Percentiles rank a stretch among this genome's conserved stretches.
Conservation (phyloP, 1,284 basidiomycete genomes). For the Ustilago lituana region DNA sequence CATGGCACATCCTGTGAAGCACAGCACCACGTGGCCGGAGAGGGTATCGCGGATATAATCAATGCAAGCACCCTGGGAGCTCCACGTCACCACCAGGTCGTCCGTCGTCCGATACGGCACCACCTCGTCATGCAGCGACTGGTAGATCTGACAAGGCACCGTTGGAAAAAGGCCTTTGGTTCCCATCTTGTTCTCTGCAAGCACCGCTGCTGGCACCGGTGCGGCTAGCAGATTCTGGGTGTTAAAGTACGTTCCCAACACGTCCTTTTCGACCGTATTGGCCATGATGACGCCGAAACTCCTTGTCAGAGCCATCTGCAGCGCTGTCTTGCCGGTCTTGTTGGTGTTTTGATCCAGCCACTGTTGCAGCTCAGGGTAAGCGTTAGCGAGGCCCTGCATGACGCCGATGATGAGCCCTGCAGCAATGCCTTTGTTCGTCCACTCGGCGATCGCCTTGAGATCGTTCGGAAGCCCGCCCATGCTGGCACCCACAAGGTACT, state of each 20-base stretch:
- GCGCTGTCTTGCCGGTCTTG: constrained; percentile 22
- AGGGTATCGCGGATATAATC: constrained; percentile 37
- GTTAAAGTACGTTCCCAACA: constrained; percentile 50
- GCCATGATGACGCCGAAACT: constrained; percentile 47
- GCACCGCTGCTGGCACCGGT: constrained; percentile 15
- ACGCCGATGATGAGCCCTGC: constrained; percentile 54
- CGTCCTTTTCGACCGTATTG: constrained; percentile 10
- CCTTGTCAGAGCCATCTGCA: constrained; percentile 25
- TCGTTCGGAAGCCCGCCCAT: constrained; percentile 59
- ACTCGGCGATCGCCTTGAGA: constrained; percentile 40
- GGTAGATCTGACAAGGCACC: constrained; percentile 56
- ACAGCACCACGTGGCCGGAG: constrained; percentile 35
- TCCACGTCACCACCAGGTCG: constrained; percentile 41
- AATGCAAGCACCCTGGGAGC: constrained; percentile 36
- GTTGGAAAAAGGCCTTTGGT: constrained; percentile 18
- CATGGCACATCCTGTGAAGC: constrained; percentile 32
- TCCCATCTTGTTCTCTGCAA: constrained; percentile 47
- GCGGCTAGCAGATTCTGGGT: constrained; percentile 12
- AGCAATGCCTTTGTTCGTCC: constrained; percentile 37
- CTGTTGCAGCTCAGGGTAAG: constrained; percentile 43
- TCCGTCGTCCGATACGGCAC: constrained; percentile 52
- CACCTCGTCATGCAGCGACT: constrained; percentile 54
- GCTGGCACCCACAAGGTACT: constrained; percentile 49
- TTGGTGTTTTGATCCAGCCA: constrained; percentile 51
- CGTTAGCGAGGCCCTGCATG: constrained; percentile 52